Conservation (phyloP, 768 basidiomycete species). For the Gloeostereum incarnatum region DNA sequence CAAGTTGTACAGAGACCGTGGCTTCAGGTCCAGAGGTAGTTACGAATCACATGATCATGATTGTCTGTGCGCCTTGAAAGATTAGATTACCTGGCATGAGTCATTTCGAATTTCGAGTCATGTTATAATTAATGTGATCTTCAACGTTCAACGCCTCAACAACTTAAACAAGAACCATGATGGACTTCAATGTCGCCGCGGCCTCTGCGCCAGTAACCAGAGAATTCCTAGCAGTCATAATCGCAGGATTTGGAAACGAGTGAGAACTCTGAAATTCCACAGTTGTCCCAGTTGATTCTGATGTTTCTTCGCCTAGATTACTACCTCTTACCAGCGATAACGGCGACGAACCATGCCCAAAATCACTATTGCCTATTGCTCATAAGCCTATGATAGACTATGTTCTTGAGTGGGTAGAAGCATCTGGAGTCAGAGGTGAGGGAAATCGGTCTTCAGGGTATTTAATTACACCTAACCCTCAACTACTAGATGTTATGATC, state of each 20-base stretch:
- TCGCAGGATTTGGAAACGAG: constrained; percentile 93
- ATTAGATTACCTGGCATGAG: too few relatives aligned
- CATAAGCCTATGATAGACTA: constrained; percentile 86
- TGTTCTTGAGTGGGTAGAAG: constrained; percentile 77
- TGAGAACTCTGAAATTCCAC: constrained; percentile 24
- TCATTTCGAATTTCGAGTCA: too few relatives aligned
- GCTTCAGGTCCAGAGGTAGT: too few relatives aligned
- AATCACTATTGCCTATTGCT: constrained; percentile 80
- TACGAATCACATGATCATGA: too few relatives aligned
- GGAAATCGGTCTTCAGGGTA: constrained; percentile 4
- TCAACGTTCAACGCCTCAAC: too few relatives aligned
- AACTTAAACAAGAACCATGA: too few relatives aligned
- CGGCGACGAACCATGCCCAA: constrained; percentile 77
- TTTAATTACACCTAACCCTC: constrained; percentile 7
- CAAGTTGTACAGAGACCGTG: too few relatives aligned
- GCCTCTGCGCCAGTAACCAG: constrained; percentile 39
- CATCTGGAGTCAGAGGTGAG: constrained; percentile 76
- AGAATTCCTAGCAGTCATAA: constrained; percentile 83
- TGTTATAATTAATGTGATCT: too few relatives aligned
- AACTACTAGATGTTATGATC: constrained; percentile 64
- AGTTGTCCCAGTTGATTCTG: constrained; percentile 11
- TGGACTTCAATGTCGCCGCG: constrained; percentile 58
- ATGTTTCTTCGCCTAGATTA: constrained; percentile 45
- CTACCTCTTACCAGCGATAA: constrained; percentile 67
- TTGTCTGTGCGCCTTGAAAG: too few relatives aligned